Conservation (phyloP, 176 grass and related monocot species). For the Elaeis guineensis region DNA sequence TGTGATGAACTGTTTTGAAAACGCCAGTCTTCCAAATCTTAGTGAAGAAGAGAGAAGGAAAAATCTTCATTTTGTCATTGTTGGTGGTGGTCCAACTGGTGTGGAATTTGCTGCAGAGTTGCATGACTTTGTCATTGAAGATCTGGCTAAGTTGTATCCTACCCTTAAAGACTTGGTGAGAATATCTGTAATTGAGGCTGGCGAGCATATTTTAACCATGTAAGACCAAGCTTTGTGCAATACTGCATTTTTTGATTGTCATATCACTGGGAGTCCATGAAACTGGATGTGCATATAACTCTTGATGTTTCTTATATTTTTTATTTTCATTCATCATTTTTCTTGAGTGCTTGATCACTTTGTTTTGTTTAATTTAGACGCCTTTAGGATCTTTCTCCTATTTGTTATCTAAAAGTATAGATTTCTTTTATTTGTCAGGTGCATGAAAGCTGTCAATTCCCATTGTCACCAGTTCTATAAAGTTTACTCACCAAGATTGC, state of each 20-base stretch:
- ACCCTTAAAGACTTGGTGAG: slow-evolving; percentile 6
- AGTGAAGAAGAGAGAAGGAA: slow-evolving; percentile 17
- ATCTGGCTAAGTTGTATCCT: slow-evolving; percentile 10
- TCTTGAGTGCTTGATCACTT: too few species aligned
- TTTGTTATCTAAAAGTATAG: too few species aligned
- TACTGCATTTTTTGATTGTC: neutral
- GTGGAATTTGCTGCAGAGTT: slow-evolving; percentile 19
- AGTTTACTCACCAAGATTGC: too few species aligned
- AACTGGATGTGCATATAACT: too few species aligned
- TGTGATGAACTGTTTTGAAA: slow-evolving; percentile 18
- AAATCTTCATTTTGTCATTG: slow-evolving; percentile 19
- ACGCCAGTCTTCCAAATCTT: slow-evolving; percentile 1
- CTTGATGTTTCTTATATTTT: too few species aligned
- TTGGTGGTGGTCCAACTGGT: slow-evolving; percentile 14
- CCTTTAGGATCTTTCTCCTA: too few species aligned
- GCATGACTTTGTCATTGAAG: slow-evolving; percentile 12
- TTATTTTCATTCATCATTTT: too few species aligned
- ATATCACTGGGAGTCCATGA: too few species aligned
- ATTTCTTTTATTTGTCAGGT: too few species aligned
- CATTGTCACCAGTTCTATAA: too few species aligned
- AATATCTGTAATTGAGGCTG: slow-evolving; percentile 18
- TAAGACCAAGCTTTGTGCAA: neutral
- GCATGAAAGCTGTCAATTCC: too few species aligned
- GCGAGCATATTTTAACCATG: slow-evolving; percentile 18
- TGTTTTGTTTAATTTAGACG: too few species aligned